Percentiles rank a stretch among this genome's conserved stretches.
Evolutionary conservation across 2,329 filamentous ascomycete genomes (phyloP).

Genomic region (Pestalotiopsis sp.): DNA sequence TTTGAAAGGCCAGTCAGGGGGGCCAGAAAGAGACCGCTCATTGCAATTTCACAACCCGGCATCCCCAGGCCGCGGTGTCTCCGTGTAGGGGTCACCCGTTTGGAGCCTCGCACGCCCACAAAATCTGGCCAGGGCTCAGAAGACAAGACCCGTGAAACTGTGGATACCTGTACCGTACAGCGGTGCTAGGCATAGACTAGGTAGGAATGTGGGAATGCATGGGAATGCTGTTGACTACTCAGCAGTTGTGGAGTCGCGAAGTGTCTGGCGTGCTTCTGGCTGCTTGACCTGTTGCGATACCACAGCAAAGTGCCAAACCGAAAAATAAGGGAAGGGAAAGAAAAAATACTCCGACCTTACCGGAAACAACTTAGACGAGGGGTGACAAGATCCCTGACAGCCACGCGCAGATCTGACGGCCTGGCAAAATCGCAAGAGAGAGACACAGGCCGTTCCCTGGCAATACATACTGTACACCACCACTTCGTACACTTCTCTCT

Average conservation of each 20-base stretch:
- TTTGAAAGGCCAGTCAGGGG: neutral
- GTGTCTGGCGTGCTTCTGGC: neutral
- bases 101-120: neutral
- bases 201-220: neutral
- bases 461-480: neutral
- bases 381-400: conserved; percentile 36
- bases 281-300: neutral
- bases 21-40: neutral
- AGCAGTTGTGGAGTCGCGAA: neutral
- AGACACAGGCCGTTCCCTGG: neutral
- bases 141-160: conserved; percentile 5
- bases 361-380: conserved; percentile 28
- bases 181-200: neutral
- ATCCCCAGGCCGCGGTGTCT: conserved; percentile 6
- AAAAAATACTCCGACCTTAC: conserved; percentile 11
- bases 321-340: neutral
- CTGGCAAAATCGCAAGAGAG: conserved; percentile 6
- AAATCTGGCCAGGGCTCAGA: neutral
- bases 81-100: neutral
- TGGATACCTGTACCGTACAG: neutral
- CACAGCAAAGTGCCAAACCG: neutral
- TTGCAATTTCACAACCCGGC: conserved; percentile 10
- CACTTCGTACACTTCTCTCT: neutral
- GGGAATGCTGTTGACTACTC: neutral
- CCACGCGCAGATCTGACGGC: conserved; percentile 38